Percentiles rank a stretch among this genome's conserved stretches.
These are phyloP conservation scores for Pythium brachiatum DNA, from an alignment of 352 stramenopile genomes.

Conservation along the genomic window DNA sequence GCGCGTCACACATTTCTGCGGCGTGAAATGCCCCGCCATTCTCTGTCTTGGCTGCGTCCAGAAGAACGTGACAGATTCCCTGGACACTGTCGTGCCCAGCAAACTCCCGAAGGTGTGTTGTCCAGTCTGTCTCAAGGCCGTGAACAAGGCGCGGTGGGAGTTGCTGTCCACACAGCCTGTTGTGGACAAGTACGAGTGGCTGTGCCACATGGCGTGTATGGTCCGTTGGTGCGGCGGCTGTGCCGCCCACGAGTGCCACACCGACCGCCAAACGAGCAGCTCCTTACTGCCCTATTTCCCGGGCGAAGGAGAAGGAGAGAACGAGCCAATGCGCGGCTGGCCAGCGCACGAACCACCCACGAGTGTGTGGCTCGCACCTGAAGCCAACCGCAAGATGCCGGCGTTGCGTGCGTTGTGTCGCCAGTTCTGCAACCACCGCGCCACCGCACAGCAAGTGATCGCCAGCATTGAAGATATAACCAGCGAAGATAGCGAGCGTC, in stretches of 20 bases:
- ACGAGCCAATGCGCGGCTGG: too few relatives aligned
- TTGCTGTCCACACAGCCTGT: neutral
- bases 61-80: neutral
- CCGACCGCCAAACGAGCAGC: too few relatives aligned
- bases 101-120: neutral
- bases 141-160: neutral
- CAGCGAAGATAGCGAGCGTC: neutral
- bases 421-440: neutral
- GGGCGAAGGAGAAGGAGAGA: neutral
- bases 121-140: neutral
- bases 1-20: neutral
- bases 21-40: neutral
- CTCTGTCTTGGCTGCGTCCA: neutral
- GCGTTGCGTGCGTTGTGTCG: neutral
- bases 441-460: neutral
- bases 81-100: neutral
- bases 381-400: neutral
- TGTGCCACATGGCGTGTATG: neutral
- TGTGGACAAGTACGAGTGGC: neutral
- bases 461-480: neutral
- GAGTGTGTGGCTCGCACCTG: neutral
- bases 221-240: neutral
- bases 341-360: neutral
- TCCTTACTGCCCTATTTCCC: neutral
- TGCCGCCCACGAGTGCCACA: neutral